Conservation (phyloP, 2,329 filamentous ascomycete genomes). For the Pseudopithomyces maydicus region DNA sequence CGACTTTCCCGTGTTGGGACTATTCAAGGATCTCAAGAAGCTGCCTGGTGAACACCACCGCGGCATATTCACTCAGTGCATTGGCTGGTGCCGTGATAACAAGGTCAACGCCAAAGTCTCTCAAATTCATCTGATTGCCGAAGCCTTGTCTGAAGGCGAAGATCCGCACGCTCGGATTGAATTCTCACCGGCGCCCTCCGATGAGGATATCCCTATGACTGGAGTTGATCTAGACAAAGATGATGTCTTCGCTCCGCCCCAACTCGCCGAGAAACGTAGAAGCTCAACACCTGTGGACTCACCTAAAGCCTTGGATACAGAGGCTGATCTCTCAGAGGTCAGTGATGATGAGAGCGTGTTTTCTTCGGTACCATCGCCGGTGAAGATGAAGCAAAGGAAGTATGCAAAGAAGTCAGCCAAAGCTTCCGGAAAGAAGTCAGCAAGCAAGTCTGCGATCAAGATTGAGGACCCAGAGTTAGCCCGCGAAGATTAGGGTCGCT, state of each 20-base stretch:
- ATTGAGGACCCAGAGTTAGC: background rate
- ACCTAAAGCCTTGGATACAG: background rate
- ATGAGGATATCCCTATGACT: background rate
- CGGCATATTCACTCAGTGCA: constrained; percentile 35
- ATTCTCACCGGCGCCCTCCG: background rate
- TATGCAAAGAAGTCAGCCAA: too few relatives aligned
- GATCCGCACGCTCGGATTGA: background rate
- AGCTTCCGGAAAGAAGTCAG: background rate
- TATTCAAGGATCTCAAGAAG: constrained; percentile 22
- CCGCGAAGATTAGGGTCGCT: background rate
- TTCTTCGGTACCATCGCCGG: background rate
- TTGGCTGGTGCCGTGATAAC: constrained; percentile 27
- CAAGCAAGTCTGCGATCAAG: background rate
- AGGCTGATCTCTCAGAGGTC: background rate
- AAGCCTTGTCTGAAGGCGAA: background rate
- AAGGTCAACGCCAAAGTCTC: constrained; percentile 6
- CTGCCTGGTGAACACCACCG: constrained; percentile 16
- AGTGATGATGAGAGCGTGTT: background rate
- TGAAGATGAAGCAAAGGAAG: too few relatives aligned
- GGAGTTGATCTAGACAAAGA: background rate
- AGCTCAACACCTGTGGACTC: background rate
- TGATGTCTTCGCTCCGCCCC: background rate
- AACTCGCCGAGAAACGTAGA: background rate
- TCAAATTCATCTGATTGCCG: background rate
- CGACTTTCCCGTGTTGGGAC: constrained; percentile 22